Evolutionary conservation across 176 grass and related monocot species (phyloP).

Genomic region (Carex parvula): DNA sequence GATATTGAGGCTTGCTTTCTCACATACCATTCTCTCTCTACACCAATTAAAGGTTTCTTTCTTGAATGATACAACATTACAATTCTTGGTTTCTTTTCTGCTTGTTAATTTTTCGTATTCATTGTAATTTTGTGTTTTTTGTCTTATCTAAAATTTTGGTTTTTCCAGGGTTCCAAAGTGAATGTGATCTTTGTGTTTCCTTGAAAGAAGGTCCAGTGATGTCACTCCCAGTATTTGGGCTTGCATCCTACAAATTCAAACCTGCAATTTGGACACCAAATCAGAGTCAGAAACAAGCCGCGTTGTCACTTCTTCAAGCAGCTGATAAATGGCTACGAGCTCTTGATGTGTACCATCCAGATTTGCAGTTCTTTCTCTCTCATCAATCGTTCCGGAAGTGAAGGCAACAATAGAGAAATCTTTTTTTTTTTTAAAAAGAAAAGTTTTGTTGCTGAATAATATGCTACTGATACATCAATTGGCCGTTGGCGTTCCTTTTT

Average conservation of each 20-base stretch:
- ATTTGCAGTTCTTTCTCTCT: conserved; percentile 55
- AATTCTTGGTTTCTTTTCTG: not conserved
- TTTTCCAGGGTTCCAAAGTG: conserved; percentile 21
- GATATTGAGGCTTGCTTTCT: conserved; percentile 84
- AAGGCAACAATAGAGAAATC: not conserved
- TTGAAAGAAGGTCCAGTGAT: conserved; percentile 26
- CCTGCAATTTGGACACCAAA: conserved; percentile 40
- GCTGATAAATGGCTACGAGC: conserved; percentile 55
- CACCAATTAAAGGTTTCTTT: conserved; percentile 30
- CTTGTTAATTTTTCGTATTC: not conserved
- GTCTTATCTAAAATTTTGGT: not conserved
- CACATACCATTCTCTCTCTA: conserved; percentile 58
- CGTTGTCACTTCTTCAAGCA: conserved; percentile 35
- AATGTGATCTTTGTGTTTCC: not conserved
- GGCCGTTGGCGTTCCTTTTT: not conserved
- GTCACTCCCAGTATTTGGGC: conserved; percentile 43
- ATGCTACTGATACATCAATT: conserved; percentile 4
- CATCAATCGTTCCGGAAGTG: conserved; percentile 28
- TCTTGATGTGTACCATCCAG: conserved; percentile 38
- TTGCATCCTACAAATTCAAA: conserved; percentile 52
- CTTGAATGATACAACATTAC: not conserved
- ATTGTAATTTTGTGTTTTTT: not conserved
- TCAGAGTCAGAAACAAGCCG: conserved; percentile 33
- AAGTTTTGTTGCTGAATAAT: not conserved
- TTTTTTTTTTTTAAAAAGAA: not conserved